phyloP scores from a whole-genome alignment of 2,329 filamentous ascomycete genomes.

The Cryoendolithus antarcticus region DNA sequence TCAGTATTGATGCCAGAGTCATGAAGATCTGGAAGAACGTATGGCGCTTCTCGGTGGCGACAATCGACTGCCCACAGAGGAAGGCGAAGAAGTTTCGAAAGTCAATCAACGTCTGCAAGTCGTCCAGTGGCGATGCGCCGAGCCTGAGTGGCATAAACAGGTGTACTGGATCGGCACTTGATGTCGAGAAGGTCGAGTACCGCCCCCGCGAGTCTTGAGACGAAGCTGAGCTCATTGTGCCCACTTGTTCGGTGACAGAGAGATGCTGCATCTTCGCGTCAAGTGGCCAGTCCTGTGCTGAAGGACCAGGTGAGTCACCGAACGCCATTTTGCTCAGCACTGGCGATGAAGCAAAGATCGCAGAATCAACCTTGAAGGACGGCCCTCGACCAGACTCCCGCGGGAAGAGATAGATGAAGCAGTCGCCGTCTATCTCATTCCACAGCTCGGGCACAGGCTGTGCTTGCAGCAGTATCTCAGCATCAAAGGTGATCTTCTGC shows the following conservation, averaged over 20 bases:
- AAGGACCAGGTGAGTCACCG: constrained; percentile 37
- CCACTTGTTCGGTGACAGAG: constrained; percentile 13
- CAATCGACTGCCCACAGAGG: constrained; percentile 47
- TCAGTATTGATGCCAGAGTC: constrained; percentile 45
- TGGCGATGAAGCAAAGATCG: constrained; percentile 45
- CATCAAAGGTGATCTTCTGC: constrained; percentile 44
- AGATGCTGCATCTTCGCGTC: constrained; percentile 19
- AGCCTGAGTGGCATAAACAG: constrained; percentile 48
- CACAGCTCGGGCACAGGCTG: constrained; percentile 47
- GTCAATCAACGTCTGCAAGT: constrained; percentile 43
- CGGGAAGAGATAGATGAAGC: constrained; percentile 50
- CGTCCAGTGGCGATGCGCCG: constrained; percentile 28
- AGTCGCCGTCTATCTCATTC: constrained; percentile 48
- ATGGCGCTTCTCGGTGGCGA: constrained; percentile 43
- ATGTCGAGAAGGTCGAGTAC: constrained; percentile 31
- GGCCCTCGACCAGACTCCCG: constrained; percentile 42
- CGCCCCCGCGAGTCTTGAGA: constrained; percentile 28
- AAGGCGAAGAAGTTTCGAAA: constrained; percentile 55
- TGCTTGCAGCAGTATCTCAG: constrained; percentile 37
- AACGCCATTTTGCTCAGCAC: constrained; percentile 44
- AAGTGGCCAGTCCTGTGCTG: constrained; percentile 15
- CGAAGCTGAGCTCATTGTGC: constrained; percentile 15
- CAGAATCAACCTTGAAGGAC: constrained; percentile 50
- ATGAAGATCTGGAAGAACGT: constrained; percentile 50
- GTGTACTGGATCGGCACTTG: constrained; percentile 31